Evolutionary conservation across 352 stramenopile species (phyloP).

Genomic region (Globisporangium ultimum): DNA sequence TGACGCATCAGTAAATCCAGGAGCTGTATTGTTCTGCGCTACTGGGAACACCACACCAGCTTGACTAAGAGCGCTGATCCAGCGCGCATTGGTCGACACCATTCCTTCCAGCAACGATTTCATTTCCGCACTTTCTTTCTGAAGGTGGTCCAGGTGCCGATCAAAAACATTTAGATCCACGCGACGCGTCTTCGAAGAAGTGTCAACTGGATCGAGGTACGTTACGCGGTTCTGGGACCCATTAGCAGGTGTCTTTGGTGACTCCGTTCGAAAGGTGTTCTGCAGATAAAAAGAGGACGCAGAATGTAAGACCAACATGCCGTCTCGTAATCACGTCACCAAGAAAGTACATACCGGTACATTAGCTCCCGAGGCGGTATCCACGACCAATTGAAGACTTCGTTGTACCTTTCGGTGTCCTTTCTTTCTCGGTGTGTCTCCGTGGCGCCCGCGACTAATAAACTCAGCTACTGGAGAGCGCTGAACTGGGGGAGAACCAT

Average conservation of each 20-base stretch:
- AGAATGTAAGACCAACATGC: too few species aligned
- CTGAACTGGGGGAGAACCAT: conserved; percentile 15
- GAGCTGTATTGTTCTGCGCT: conserved; percentile 1
- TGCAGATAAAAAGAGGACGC: conserved; percentile 5
- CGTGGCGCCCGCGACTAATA: conserved; percentile 22
- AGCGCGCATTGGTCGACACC: conserved; percentile 70
- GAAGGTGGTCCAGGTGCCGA: conserved; percentile 61
- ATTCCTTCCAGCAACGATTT: conserved; percentile 61
- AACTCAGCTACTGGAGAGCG: conserved; percentile 5
- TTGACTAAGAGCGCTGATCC: conserved; percentile 52
- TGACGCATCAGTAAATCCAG: conserved; percentile 11
- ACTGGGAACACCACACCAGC: conserved; percentile 17
- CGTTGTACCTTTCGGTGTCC: conserved; percentile 1
- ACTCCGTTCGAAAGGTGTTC: conserved; percentile 18
- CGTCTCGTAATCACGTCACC: too few species aligned
- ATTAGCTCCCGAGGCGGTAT: too few species aligned
- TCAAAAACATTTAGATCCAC: conserved; percentile 56
- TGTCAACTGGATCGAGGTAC: conserved; percentile 14
- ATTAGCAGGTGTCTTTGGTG: conserved; percentile 9
- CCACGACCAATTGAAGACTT: too few species aligned
- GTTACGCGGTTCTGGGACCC: conserved; percentile 6
- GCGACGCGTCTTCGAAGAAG: conserved; percentile 17
- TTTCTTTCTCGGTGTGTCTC: conserved; percentile 18
- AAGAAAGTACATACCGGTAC: too few species aligned
- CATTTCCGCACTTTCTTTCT: conserved; percentile 70